Evolutionary conservation across 306 rosid species (phyloP), one percentile per base, ranked within the genome.

Genomic region (Vachellia pachyceras): DNA sequence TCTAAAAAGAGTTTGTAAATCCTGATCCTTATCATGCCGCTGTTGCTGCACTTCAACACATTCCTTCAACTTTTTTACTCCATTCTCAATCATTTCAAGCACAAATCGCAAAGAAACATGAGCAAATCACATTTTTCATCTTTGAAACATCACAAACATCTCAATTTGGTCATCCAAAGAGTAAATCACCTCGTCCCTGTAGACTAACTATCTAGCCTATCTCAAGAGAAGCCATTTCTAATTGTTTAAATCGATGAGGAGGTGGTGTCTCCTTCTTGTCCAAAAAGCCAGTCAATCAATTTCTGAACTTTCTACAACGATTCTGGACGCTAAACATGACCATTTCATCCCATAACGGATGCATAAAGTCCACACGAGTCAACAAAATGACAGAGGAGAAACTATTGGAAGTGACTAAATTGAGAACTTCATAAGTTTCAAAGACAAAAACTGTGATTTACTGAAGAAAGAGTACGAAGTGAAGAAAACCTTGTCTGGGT

Each of bases 1-100:
- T 84, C 88, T 85, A 58, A 86, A 79, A 69, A 95, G 93, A 1
- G 89, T 87, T 77, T 88, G 70, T 67, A 81, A 81, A 84, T 95
- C 94, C 71, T 93, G 90, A 66, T 83, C 91, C 41, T 86, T 80
- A 66, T 91, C 85, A 78, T 84, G 75, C 72, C 50, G 55, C 84
- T 64, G 63, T 69, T 79, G 57, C 90, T 87, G 85, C 84, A 84
- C 69, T 72, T 66, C 82, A 47, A 77, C 69, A 82, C 80, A 85
- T 52, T 49, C 35, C 41, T 61, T 75, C 57, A 54, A 75, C 78
- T 60, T 82, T 23, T 79, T 7, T 66, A 77, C 17, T 72, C 42
- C 5, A 82, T 39, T 66, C 73, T 14, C 58, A 73, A 68, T 58
- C 49, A 79, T 72, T 77, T 10, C 50, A 33, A 33, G 6, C 3